phyloP scores from a whole-genome alignment of 1,284 basidiomycete species.

The Ceratobasidium sp. region DNA sequence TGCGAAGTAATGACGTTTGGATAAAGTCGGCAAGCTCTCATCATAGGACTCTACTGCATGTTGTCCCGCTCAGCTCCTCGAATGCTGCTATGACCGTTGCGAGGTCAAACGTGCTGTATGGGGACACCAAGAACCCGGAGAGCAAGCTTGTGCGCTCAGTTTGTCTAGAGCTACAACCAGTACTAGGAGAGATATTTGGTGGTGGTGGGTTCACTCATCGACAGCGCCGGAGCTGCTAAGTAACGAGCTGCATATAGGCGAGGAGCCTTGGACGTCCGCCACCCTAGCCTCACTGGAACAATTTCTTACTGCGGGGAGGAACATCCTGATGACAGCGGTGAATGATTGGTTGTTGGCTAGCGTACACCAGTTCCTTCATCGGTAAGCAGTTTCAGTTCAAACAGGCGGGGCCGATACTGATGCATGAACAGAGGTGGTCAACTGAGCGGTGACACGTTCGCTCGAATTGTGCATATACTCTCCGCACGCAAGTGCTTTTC shows the following conservation, averaged over 20 bases:
- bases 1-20: neutral
- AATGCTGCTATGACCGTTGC: slow-evolving; percentile 25
- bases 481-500: slow-evolving; percentile 41
- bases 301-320: slow-evolving; percentile 20
- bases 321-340: slow-evolving; percentile 31
- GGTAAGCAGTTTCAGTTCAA: neutral
- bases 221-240: neutral
- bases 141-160: slow-evolving; percentile 71
- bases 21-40: slow-evolving; percentile 45
- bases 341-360: slow-evolving; percentile 38
- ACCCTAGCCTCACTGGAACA: slow-evolving; percentile 35
- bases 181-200: slow-evolving; percentile 77
- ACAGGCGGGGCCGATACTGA: neutral
- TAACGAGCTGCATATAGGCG: slow-evolving; percentile 61
- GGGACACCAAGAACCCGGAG: slow-evolving; percentile 4
- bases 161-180: slow-evolving; percentile 73
- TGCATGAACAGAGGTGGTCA: slow-evolving; percentile 2
- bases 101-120: slow-evolving; percentile 27
- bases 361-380: slow-evolving; percentile 20
- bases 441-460: slow-evolving; percentile 29
- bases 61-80: slow-evolving; percentile 46
- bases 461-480: slow-evolving; percentile 36
- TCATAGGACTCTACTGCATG: slow-evolving; percentile 44
- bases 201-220: slow-evolving; percentile 60
- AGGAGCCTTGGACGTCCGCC: slow-evolving; percentile 49